phyloP scores from a whole-genome alignment of 441 rosid genomes.

The Populus hybrid region DNA sequence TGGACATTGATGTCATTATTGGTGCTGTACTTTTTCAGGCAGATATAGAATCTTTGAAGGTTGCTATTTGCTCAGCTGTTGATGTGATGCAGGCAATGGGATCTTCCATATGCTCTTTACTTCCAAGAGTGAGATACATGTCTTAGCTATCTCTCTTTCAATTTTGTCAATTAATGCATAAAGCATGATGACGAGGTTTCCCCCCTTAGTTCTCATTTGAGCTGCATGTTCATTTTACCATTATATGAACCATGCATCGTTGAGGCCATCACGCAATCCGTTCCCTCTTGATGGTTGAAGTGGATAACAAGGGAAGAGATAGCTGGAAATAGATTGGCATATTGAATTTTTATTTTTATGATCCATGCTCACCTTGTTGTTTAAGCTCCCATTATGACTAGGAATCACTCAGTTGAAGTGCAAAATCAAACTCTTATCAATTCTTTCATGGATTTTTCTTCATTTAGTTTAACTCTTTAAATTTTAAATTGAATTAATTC shows the following conservation, averaged over 20 bases:
- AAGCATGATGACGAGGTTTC: neutral
- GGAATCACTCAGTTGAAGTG: neutral
- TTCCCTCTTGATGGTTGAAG: neutral
- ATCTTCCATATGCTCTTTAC: constrained; percentile 65
- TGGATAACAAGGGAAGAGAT: no score
- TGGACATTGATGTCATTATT: constrained; percentile 18
- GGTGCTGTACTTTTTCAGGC: constrained; percentile 44
- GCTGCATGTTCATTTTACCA: neutral
- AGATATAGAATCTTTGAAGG: constrained; percentile 67
- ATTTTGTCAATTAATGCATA: neutral
- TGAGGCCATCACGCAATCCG: neutral
- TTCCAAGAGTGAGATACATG: constrained; percentile 56
- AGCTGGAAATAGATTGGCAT: neutral
- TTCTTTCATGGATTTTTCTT: neutral
- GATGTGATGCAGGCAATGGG: constrained; percentile 91
- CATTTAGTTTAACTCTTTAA: neutral
- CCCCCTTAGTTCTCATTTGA: neutral
- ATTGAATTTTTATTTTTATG: neutral
- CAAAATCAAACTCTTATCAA: neutral
- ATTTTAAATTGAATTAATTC: neutral
- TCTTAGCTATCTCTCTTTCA: constrained; percentile 1
- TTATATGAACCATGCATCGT: neutral
- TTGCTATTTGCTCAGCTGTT: constrained; percentile 81
- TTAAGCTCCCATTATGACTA: neutral
- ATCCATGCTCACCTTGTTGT: neutral